These are phyloP conservation scores for Schoenoplectus triqueter DNA, from an alignment of 202 grass and related monocot species.

Conservation along the genomic window DNA sequence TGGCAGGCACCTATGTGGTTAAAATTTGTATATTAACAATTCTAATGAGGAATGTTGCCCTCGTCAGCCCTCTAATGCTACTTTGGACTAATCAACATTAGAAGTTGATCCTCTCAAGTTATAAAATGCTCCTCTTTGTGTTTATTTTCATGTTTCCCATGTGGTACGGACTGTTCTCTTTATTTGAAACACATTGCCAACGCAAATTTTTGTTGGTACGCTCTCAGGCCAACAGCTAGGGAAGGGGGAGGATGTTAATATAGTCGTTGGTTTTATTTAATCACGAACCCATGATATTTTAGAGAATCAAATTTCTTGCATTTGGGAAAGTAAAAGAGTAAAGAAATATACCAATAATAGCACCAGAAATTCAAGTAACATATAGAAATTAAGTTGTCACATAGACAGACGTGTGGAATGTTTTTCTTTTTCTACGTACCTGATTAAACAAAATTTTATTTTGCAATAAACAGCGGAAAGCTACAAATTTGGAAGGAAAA, in stretches of 20 bases:
- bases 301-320: neutral
- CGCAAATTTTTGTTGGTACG: neutral
- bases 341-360: neutral
- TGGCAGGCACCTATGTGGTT: constrained; percentile 10
- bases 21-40: constrained; percentile 32
- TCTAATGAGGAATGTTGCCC: constrained; percentile 30
- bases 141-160: neutral
- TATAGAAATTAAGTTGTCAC: neutral
- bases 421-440: no score
- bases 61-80: constrained; percentile 18
- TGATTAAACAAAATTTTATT: neutral
- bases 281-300: neutral
- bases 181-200: neutral
- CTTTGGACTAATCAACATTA: constrained; percentile 14
- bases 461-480: neutral
- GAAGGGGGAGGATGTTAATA: neutral
- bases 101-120: neutral
- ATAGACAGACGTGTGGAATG: neutral
- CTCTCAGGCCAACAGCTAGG: neutral
- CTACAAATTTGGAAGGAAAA: neutral
- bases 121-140: neutral
- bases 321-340: neutral
- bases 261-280: neutral
- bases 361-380: neutral
- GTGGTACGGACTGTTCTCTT: neutral